Percentiles rank a stretch among this genome's conserved stretches.
phyloP scores from a whole-genome alignment of 352 stramenopile species.

The Pythium oligandrum region DNA sequence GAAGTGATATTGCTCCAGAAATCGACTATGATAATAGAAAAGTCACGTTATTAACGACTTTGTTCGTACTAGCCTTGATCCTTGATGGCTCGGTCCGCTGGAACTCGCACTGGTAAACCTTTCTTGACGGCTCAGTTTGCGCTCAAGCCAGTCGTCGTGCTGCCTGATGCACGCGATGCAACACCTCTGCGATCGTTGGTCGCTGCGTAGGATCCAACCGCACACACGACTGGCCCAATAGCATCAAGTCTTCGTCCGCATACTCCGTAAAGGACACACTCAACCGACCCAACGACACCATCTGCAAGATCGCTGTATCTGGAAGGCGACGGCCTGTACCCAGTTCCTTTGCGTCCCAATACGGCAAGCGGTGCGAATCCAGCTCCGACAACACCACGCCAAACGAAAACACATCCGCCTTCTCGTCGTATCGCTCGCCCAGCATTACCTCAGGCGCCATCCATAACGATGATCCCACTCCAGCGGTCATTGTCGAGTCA shows the following conservation, averaged over 20 bases:
- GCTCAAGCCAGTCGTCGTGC: too few species aligned
- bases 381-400: slow-evolving; percentile 34
- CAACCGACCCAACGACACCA: slow-evolving; percentile 33
- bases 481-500: slow-evolving; percentile 39
- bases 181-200: slow-evolving; percentile 24
- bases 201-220: slow-evolving; percentile 25
- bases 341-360: slow-evolving; percentile 3
- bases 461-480: slow-evolving; percentile 32
- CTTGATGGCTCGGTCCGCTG: slow-evolving; percentile 4
- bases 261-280: slow-evolving; percentile 31
- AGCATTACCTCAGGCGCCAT: slow-evolving; percentile 54
- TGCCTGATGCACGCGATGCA: slow-evolving; percentile 17
- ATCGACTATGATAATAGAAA: too few species aligned
- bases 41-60: too few species aligned
- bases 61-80: too few species aligned
- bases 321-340: slow-evolving; percentile 3
- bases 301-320: slow-evolving; percentile 33
- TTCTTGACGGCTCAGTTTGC: too few species aligned
- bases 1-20: too few species aligned
- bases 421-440: slow-evolving; percentile 35
- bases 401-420: slow-evolving; percentile 42
- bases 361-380: slow-evolving; percentile 21
- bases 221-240: slow-evolving; percentile 30
- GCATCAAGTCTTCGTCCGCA: slow-evolving; percentile 16
- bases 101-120: too few species aligned